These are phyloP conservation scores for Penicillium canariense DNA, from an alignment of 495 filamentous ascomycete species.

Conservation along the genomic window DNA sequence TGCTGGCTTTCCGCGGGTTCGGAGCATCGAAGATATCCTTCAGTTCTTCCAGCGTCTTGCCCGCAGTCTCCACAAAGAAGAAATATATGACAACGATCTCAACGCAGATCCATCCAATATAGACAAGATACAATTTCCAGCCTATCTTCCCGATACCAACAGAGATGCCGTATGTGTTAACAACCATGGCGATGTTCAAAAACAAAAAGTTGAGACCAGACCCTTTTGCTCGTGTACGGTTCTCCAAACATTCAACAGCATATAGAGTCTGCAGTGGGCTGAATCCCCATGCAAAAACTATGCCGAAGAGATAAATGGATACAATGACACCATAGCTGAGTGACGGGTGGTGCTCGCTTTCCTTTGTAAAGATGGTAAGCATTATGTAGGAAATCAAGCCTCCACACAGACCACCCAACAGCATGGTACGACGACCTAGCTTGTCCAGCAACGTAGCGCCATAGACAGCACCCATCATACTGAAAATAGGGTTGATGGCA, in stretches of 20 bases:
- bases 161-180: conserved; percentile 56
- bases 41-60: conserved; percentile 65
- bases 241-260: conserved; percentile 60
- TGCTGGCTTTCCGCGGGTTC: conserved; percentile 52
- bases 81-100: conserved; percentile 57
- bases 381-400: neutral
- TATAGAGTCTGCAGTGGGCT: conserved; percentile 67
- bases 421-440: neutral
- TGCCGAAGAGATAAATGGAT: conserved; percentile 64
- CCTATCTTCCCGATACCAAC: conserved; percentile 60
- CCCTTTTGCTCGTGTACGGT: conserved; percentile 61
- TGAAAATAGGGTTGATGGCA: conserved; percentile 36
- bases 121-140: conserved; percentile 67
- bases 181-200: conserved; percentile 43
- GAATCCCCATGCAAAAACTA: conserved; percentile 59
- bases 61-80: conserved; percentile 63
- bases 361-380: neutral
- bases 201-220: conserved; percentile 54
- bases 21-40: conserved; percentile 59
- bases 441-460: neutral
- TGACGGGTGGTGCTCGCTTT: neutral
- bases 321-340: conserved; percentile 51
- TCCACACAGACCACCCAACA: neutral
- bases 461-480: neutral
- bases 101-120: conserved; percentile 56